A percentile compares a stretch with the other conserved stretches of the same genome.
These are phyloP conservation scores for Aspergillus fijiensis DNA, from an alignment of 2,329 filamentous ascomycete species.

Conservation along the genomic window DNA sequence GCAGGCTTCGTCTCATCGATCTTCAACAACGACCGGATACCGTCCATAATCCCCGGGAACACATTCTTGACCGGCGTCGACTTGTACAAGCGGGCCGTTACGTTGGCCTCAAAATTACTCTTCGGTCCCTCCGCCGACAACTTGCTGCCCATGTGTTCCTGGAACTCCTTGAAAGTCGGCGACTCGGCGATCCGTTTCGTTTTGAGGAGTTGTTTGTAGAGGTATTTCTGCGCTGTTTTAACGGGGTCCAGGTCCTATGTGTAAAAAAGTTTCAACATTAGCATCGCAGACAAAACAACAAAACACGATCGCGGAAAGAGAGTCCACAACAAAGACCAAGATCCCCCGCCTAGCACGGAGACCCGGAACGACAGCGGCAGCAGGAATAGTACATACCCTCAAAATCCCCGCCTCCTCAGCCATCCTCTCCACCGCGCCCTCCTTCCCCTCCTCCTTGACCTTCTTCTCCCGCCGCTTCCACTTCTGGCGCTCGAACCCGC, in stretches of 20 bases:
- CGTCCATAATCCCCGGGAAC: constrained; percentile 48
- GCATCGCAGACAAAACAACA: background rate
- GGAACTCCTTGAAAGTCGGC: constrained; percentile 47
- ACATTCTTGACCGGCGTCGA: constrained; percentile 59
- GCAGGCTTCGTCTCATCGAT: constrained; percentile 26
- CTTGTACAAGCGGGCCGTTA: constrained; percentile 60
- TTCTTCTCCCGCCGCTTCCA: constrained; percentile 59
- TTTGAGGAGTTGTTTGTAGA: constrained; percentile 57
- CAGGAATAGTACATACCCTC: constrained; percentile 46
- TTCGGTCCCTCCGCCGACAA: constrained; percentile 38
- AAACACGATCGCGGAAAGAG: too few species aligned
- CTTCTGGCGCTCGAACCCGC: constrained; percentile 64
- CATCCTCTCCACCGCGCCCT: constrained; percentile 44
- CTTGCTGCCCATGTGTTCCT: constrained; percentile 34
- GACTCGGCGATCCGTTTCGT: constrained; percentile 58
- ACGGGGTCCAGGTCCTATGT: constrained; percentile 52
- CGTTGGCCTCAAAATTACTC: constrained; percentile 55
- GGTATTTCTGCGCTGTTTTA: constrained; percentile 52
- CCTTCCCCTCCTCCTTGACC: constrained; percentile 42
- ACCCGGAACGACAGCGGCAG: too few species aligned
- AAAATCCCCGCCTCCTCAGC: constrained; percentile 57
- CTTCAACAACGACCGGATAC: constrained; percentile 41
- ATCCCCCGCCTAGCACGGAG: too few species aligned
- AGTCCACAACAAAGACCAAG: too few species aligned
- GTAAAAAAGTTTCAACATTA: constrained; percentile 4